Conservation (phyloP, 2,329 filamentous ascomycete genomes). For the Trichoderma sp. region DNA sequence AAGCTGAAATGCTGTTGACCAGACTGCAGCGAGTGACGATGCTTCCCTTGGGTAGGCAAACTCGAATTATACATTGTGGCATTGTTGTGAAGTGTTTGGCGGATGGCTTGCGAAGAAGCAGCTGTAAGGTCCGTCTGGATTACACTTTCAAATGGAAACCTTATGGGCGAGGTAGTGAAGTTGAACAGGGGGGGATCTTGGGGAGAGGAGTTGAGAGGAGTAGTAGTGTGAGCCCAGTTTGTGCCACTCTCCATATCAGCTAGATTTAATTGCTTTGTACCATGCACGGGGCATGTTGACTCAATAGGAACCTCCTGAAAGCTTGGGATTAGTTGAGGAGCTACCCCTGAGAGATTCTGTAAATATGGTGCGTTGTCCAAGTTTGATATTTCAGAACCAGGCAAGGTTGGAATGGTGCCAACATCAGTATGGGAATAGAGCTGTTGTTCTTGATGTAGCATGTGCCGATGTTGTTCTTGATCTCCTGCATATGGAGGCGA, state of each 20-base stretch:
- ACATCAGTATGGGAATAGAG: not conserved
- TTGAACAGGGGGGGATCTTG: not conserved
- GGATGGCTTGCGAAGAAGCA: not conserved
- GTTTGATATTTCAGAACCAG: not conserved
- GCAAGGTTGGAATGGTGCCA: not conserved
- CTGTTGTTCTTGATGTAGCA: not conserved
- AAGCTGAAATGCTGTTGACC: not conserved
- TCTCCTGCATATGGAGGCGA: not conserved
- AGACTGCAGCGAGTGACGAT: not conserved
- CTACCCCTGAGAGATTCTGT: not conserved
- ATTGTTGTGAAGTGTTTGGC: not conserved
- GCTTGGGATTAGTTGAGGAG: not conserved
- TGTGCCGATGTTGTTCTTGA: not conserved
- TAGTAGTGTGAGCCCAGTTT: not conserved
- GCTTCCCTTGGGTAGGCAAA: not conserved
- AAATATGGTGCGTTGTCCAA: not conserved
- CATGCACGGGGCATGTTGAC: not conserved
- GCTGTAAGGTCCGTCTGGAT: not conserved
- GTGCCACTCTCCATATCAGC: not conserved
- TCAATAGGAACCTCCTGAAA: slow-evolving; percentile 14
- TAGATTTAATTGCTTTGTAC: not conserved
- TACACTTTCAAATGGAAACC: not conserved
- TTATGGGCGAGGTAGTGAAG: not conserved
- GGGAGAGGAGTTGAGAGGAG: not conserved
- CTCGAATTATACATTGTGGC: not conserved